phyloP scores from a whole-genome alignment of 2,329 filamentous ascomycete species.

The Malbranchea zuffiana region DNA sequence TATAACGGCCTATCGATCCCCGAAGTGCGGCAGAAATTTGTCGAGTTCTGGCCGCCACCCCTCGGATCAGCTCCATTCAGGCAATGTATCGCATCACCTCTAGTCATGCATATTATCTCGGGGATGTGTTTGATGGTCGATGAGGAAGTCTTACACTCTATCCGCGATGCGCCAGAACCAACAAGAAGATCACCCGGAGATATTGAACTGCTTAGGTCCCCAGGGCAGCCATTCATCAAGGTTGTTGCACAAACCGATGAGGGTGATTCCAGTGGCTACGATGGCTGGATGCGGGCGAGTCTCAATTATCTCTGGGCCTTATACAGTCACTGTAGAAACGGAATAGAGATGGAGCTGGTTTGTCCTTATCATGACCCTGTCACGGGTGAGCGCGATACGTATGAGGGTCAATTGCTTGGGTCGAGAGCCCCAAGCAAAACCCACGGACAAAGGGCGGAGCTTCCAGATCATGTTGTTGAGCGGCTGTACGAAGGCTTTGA shows the following conservation, averaged over 20 bases:
- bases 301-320: constrained; percentile 2
- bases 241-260: background rate
- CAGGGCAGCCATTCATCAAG: constrained; percentile 1
- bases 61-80: too few species aligned
- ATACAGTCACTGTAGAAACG: background rate
- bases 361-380: background rate
- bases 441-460: too few species aligned
- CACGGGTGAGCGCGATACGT: background rate
- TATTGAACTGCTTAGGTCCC: background rate
- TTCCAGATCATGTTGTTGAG: too few species aligned
- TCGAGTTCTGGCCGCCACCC: too few species aligned
- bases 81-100: too few species aligned
- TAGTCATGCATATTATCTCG: too few species aligned
- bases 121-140: constrained; percentile 8
- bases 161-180: constrained; percentile 5
- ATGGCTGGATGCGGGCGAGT: background rate
- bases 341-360: background rate
- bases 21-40: constrained; percentile 4
- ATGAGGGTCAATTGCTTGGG: background rate
- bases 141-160: constrained; percentile 6
- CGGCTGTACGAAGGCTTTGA: too few species aligned
- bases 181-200: constrained; percentile 3
- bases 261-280: background rate
- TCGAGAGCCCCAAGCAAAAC: background rate
- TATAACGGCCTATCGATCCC: constrained; percentile 3